Conservation (phyloP, 768 basidiomycete genomes). For the Suillus variegatus region DNA sequence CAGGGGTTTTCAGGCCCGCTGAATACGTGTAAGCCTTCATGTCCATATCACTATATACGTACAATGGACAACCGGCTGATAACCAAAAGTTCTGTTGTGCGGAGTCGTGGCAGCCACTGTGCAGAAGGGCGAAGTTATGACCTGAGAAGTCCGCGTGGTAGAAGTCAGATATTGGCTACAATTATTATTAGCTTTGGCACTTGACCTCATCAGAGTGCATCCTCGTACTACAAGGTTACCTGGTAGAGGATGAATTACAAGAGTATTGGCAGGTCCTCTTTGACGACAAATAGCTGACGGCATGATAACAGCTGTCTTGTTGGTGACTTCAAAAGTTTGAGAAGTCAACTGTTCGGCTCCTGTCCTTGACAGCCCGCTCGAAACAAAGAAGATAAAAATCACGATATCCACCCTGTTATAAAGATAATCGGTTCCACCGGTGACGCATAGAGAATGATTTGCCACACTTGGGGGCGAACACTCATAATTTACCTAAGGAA, state of each 20-base stretch:
- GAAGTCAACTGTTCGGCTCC: not conserved
- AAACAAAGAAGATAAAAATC: not conserved
- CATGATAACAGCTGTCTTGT: not conserved
- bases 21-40: not conserved
- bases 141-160: not conserved
- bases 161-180: not conserved
- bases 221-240: not conserved
- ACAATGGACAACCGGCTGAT: not conserved
- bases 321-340: not conserved
- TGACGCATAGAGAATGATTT: not conserved
- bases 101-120: not conserved
- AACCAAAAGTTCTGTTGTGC: not conserved
- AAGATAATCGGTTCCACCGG: not conserved
- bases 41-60: not conserved
- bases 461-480: not conserved
- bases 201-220: not conserved
- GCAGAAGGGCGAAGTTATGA: not conserved
- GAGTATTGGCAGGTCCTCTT: not conserved
- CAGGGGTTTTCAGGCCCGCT: not conserved
- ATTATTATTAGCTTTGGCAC: not conserved
- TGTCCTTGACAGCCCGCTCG: not conserved
- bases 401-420: not conserved
- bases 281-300: not conserved
- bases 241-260: not conserved
- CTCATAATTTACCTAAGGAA: not conserved